Evolutionary conservation across 768 basidiomycete genomes (phyloP), one percentile per base, ranked within the genome.

Genomic region (Arthromyces matolae): DNA sequence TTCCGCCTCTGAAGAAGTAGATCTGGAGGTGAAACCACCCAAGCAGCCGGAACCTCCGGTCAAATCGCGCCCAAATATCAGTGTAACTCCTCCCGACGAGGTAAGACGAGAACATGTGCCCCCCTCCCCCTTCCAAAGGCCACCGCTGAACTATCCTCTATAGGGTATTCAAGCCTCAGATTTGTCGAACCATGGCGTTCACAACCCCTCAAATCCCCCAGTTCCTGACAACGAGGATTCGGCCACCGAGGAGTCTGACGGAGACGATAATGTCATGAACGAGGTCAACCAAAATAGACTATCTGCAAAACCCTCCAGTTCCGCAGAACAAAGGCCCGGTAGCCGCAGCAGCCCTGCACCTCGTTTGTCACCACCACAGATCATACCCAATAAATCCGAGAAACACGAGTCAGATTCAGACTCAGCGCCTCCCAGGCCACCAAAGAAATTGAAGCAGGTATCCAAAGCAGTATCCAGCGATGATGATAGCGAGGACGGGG

Each of bases 401-500:
- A 44, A 50, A 44, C 23, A 50, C 13, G 66, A 66, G 29, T 70
- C 71, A 31, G 77, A 76, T 53, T 69, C 79, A 8, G 78, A 81
- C 47, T 74, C 78, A 3, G 76, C 80, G n/a, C 75, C 80, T n/a
- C 58, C 55, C 20, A 67, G 69, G 23, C 73, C 75, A 22, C 61
- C 66, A 7, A 79, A 80, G 62, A 83, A 84, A 68, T 69, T 69
- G 50, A 65, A 79, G 55, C 64, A 76, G 54, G 56, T 65, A 20
- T 59, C 12, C 2, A 31, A 49, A 28, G 54, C 52, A 33, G 61
- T 69, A 18, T 71, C 72, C 14, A 75, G 73, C 50, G 79, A 81
- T 45, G 77, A 77, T 41, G 81, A 84, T 57, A 85, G 81, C 57
- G 83, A 81, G 53, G 71, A 67, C 57, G 83, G 81, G 53, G 71